Evolutionary conservation across 805 yeast genomes (phyloP).

Genomic region (Wickerhamomyces queroliae): DNA sequence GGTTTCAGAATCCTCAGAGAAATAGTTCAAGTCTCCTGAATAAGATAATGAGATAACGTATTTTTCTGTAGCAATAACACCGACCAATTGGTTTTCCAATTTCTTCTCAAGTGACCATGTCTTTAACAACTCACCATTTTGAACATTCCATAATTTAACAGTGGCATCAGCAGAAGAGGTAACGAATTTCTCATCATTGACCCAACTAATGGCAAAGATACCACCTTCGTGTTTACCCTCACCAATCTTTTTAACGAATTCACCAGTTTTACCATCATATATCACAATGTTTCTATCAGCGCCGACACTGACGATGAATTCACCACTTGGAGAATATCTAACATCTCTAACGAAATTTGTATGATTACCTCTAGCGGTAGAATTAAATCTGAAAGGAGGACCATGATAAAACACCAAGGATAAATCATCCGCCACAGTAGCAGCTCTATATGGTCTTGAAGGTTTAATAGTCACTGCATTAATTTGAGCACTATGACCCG

Average conservation of each 20-base stretch:
- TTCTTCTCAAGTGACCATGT: conserved; percentile 45
- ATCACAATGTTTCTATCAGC: conserved; percentile 72
- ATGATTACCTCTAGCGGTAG: conserved; percentile 69
- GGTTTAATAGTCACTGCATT: conserved; percentile 83
- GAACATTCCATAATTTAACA: conserved; percentile 59
- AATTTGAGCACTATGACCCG: conserved; percentile 83
- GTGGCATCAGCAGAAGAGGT: conserved; percentile 83
- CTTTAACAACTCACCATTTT: conserved; percentile 34
- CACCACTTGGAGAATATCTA: conserved; percentile 77
- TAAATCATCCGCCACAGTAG: conserved; percentile 86
- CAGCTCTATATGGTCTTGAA: conserved; percentile 83
- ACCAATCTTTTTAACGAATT: conserved; percentile 44
- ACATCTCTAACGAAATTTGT: conserved; percentile 77
- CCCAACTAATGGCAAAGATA: conserved; percentile 74
- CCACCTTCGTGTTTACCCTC: conserved; percentile 64
- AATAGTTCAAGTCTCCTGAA: conserved; percentile 66
- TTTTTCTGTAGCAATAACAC: conserved; percentile 63
- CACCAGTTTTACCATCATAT: conserved; percentile 88
- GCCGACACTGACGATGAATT: conserved; percentile 71
- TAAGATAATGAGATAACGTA: conserved; percentile 60
- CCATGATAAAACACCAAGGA: conserved; percentile 82
- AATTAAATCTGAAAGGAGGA: conserved; percentile 87
- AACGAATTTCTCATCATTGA: conserved; percentile 52
- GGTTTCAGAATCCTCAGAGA: conserved; percentile 32
- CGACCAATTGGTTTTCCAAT: conserved; percentile 69